phyloP scores from a whole-genome alignment of 2,329 filamentous ascomycete genomes.

The Lasiodiplodia hormozganensis region DNA sequence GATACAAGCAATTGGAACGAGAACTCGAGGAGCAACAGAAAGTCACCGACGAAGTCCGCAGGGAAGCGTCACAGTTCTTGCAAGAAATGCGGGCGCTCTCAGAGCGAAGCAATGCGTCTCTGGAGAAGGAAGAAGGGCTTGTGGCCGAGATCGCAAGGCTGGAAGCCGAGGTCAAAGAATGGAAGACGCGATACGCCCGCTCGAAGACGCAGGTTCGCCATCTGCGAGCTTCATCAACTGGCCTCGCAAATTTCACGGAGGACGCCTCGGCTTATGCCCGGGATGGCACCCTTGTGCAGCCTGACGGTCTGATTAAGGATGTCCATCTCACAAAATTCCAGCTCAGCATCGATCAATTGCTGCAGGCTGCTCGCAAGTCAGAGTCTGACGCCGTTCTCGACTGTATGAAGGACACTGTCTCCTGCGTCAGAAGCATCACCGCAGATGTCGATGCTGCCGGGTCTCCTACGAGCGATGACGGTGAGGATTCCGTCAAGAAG shows the following conservation, averaged over 20 bases:
- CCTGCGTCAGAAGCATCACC: conserved; percentile 82
- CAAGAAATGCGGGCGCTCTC: conserved; percentile 89
- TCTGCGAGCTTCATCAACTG: conserved; percentile 80
- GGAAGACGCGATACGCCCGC: conserved; percentile 88
- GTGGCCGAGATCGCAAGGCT: conserved; percentile 76
- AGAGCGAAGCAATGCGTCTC: conserved; percentile 76
- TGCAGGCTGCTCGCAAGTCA: conserved; percentile 77
- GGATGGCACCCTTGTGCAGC: conserved; percentile 69
- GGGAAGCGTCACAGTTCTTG: conserved; percentile 82
- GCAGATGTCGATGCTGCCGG: conserved; percentile 74
- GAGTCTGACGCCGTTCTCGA: conserved; percentile 78
- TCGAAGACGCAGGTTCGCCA: conserved; percentile 86
- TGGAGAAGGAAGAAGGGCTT: conserved; percentile 82
- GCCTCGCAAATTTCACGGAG: conserved; percentile 66
- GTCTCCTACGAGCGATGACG: conserved; percentile 44
- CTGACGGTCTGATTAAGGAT: conserved; percentile 83
- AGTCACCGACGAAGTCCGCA: conserved; percentile 84
- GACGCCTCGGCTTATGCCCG: conserved; percentile 72
- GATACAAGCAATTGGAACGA: conserved; percentile 54
- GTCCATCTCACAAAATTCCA: conserved; percentile 95
- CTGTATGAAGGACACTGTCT: conserved; percentile 84
- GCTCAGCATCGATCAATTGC: conserved; percentile 87
- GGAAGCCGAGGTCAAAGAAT: conserved; percentile 84
- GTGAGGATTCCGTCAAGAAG: conserved; percentile 51
- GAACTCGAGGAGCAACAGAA: conserved; percentile 80